Conservation (phyloP, 495 filamentous ascomycete species). For the Xylaria castorea region DNA sequence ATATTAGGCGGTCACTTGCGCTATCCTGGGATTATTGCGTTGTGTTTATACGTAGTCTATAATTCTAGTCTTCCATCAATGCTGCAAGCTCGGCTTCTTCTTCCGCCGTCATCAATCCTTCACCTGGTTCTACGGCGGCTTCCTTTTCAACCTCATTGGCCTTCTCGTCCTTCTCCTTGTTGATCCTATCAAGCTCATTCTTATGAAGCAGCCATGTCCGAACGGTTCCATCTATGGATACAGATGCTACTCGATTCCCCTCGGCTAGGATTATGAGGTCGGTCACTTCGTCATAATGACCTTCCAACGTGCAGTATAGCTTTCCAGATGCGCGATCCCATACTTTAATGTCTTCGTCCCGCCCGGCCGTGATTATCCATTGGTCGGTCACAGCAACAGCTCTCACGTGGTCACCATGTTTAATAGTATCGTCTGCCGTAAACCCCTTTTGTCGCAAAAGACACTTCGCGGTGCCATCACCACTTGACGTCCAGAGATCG, state of each 20-base stretch:
- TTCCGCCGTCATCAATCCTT: slow-evolving; percentile 70
- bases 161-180: slow-evolving; percentile 60
- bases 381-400: slow-evolving; percentile 75
- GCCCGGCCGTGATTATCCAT: slow-evolving; percentile 89
- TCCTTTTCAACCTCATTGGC: slow-evolving; percentile 55
- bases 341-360: slow-evolving; percentile 89
- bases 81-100: slow-evolving; percentile 88
- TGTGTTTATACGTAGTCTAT: background rate
- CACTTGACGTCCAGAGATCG: slow-evolving; percentile 90
- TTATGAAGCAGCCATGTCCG: slow-evolving; percentile 77
- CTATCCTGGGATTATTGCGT: background rate
- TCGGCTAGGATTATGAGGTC: slow-evolving; percentile 70
- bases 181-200: slow-evolving; percentile 64
- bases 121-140: slow-evolving; percentile 44
- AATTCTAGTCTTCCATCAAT: slow-evolving; percentile 69
- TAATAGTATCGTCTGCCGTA: slow-evolving; percentile 71
- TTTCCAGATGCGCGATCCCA: slow-evolving; percentile 80
- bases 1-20: background rate
- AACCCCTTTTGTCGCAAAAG: slow-evolving; percentile 69
- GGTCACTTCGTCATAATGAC: slow-evolving; percentile 93
- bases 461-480: slow-evolving; percentile 82
- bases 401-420: slow-evolving; percentile 88
- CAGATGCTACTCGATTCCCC: slow-evolving; percentile 69
- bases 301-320: slow-evolving; percentile 76
- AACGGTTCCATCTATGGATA: slow-evolving; percentile 87